Base-by-base conservation (phyloP, 331 rosid genomes). In the Prunus yedoensis region DNA sequence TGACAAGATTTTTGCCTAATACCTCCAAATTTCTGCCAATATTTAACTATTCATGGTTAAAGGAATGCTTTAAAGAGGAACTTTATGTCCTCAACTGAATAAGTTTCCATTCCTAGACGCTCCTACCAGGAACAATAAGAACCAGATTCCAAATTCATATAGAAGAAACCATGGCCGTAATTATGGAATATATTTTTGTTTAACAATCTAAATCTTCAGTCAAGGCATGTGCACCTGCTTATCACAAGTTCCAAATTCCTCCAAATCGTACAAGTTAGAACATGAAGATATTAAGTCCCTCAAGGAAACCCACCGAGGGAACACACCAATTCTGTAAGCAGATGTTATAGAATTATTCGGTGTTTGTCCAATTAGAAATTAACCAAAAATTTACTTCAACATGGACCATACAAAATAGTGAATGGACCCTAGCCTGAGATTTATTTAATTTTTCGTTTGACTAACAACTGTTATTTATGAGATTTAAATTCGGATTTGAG, bases 91-190 rank as follows among this genome's bases (percentile, higher is more conserved):
- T 14, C 45, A 16, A 8, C 21, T 45, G 57, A 73, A 46, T 21
- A 73, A 35, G 60, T 60, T 17, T 76, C 58, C 56, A 25, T 45
- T 6, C 25, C 13, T 9, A 10, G 8, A 13, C 16, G 14, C 41
- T 21, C 8, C 18, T 18, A n/a, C 53, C 1, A 4, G 17, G 1
- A 58, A 41, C 23, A 20, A 51, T 4, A 69, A 62, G 81, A 70
- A 78, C 59, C 66, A 78, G 77, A 78, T 71, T 35, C 81, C 56
- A 32, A 30, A 4, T 18, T 49, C 27, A 4, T 14, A 45, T 7
- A 2, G 1, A 12, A 21, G 18, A 56, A 13, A 43, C 9, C 17
- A 10, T 17, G 30, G 46, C 68, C 64, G n/a, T 53, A n/a, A 11
- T 15, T 70, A 13, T 20, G 51, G 51, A 70, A 70, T 53, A 0